Evolutionary conservation across 2,329 filamentous ascomycete genomes (phyloP), one percentile per base, ranked within the genome.

Genomic region (Rutstroemia sp.): DNA sequence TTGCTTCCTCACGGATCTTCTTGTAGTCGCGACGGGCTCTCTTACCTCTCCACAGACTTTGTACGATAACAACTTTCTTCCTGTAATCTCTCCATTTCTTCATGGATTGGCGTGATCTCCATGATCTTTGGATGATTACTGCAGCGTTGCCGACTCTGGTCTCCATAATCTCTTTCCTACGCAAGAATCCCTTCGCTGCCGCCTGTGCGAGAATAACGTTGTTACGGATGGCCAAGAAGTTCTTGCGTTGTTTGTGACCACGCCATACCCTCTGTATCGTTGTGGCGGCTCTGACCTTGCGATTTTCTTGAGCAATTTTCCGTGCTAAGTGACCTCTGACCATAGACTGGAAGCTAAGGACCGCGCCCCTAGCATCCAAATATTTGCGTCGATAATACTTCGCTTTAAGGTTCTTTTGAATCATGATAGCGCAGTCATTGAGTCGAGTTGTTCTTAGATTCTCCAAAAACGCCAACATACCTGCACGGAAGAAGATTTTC

Each of bases 401-500:
- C 71, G 90, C 91, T 62, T 86, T 88, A 56, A 99, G 76, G 69
- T 99, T 99, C 84, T 99, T 99, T 73, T 99, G 94, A 56, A 99
- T 99, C 84, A 99, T 88, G 65, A 95, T 89, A 12, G 94, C 94
- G 64, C 92, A 95, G 63, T 91, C 88, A 70, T 95, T 97, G 69
- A 99, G 80, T 58, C 92, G 86, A 63, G 80, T 89, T 12, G 94
- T 96, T 58, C 94, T 85, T 62, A 96, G 79, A 64, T 96, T 96
- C 74, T 99, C 94, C 51, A 99, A 77, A 76, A 96, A 96, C 6
- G 94, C 94, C 65, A 99, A 85, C 94, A 99, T 99, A 72, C 94
- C 94, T 56, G 94, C 94, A 59, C 94, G 88, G 84, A 99, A 99
- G 77, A 99, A 99, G 70, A 99, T 96, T 77, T 99, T 99, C 52